A percentile compares a stretch with the other conserved stretches of the same genome.
These are phyloP conservation scores for Trametes polyzona DNA, from an alignment of 1,284 basidiomycete species.

Conservation along the genomic window DNA sequence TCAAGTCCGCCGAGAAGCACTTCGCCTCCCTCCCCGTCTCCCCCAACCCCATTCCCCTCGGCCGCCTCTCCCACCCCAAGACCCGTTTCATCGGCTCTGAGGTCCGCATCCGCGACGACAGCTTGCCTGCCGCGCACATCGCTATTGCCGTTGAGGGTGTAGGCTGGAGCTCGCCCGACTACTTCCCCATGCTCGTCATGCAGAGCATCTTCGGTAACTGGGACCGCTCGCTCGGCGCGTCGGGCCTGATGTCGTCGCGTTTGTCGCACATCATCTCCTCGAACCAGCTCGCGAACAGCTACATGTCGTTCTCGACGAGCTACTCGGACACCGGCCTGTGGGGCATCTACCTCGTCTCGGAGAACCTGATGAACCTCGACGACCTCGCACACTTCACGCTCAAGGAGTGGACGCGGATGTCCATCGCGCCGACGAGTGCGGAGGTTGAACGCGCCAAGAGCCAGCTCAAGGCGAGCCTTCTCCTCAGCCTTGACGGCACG, in stretches of 20 bases:
- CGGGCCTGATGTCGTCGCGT: slow-evolving; percentile 87
- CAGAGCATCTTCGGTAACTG: slow-evolving; percentile 99
- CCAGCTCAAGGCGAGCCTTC: slow-evolving; percentile 93
- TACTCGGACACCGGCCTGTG: slow-evolving; percentile 99
- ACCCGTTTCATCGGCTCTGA: slow-evolving; percentile 93
- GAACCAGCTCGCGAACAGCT: slow-evolving; percentile 98
- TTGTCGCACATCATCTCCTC: slow-evolving; percentile 91
- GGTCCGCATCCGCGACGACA: slow-evolving; percentile 95
- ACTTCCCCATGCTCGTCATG: slow-evolving; percentile 99
- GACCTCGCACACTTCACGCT: slow-evolving; percentile 95
- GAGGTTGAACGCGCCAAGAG: slow-evolving; percentile 98
- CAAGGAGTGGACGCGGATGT: slow-evolving; percentile 97
- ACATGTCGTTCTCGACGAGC: slow-evolving; percentile 99
- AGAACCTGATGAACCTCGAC: slow-evolving; percentile 93
- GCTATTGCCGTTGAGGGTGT: slow-evolving; percentile 99
- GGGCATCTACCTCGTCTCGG: slow-evolving; percentile 97
- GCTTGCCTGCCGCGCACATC: slow-evolving; percentile 86
- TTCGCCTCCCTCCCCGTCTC: slow-evolving; percentile 92
- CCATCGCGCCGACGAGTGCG: slow-evolving; percentile 78
- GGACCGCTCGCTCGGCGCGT: slow-evolving; percentile 96
- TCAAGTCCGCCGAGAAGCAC: slow-evolving; percentile 94
- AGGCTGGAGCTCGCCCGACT: slow-evolving; percentile 97
- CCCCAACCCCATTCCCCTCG: slow-evolving; percentile 86
- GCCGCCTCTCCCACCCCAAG: slow-evolving; percentile 74
- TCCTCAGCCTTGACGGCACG: slow-evolving; percentile 92